phyloP scores from a whole-genome alignment of 306 rosid species.

The Datisca glomerata region DNA sequence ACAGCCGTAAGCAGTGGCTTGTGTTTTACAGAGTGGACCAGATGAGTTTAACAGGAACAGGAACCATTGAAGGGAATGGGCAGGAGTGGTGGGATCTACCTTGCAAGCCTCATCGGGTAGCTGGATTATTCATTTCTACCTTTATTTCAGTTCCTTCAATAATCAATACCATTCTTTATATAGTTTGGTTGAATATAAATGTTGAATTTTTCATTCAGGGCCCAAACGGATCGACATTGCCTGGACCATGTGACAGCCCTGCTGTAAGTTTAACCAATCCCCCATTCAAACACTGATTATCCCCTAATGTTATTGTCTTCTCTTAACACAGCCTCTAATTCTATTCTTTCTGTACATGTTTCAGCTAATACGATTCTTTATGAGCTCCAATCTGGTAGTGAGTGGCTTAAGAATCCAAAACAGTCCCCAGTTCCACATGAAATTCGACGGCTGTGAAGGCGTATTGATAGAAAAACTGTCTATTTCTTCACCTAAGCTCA shows the following conservation, averaged over 20 bases:
- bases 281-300: no score
- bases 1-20: slow-evolving; percentile 75
- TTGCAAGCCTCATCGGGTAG: slow-evolving; percentile 96
- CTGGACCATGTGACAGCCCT: slow-evolving; percentile 90
- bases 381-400: slow-evolving; percentile 59
- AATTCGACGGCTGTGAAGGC: slow-evolving; percentile 71
- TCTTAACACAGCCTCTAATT: no score
- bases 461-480: slow-evolving; percentile 42
- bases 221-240: slow-evolving; percentile 39
- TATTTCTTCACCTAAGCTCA: slow-evolving; percentile 72
- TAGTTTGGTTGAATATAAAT: no score
- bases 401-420: slow-evolving; percentile 43
- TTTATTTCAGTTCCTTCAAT: no score
- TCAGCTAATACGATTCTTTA: slow-evolving; percentile 66
- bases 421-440: slow-evolving; percentile 74
- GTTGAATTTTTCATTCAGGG: no score
- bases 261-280: slow-evolving; percentile 43
- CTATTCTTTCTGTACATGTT: slow-evolving; percentile 3
- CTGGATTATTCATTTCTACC: neutral
- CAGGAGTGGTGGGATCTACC: slow-evolving; percentile 97
- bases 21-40: slow-evolving; percentile 73
- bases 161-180: no score
- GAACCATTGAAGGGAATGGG: slow-evolving; percentile 90
- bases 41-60: slow-evolving; percentile 74
- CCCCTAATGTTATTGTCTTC: no score